Evolutionary conservation across 2,329 filamentous ascomycete species (phyloP), one percentile per base, ranked within the genome.

Genomic region (Hypoxylon sp.): DNA sequence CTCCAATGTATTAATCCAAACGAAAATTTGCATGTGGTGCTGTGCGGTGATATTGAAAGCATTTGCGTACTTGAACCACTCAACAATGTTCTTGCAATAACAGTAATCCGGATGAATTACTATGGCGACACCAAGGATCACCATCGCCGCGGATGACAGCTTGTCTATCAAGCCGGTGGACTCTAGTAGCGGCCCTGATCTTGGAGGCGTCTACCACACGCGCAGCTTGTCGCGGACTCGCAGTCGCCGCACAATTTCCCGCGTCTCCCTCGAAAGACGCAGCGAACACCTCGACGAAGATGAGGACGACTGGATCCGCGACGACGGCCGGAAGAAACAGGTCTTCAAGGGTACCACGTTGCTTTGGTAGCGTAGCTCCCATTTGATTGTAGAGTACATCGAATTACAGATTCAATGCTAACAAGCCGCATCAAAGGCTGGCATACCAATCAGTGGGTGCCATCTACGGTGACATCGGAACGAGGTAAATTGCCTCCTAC

Each of bases 401-500:
- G 3, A 21, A 12, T 25, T 16, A n/a, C 41, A 54, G 16, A 59
- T 21, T 53, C 37, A 11, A 45, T 51, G 58, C 47, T 70, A 27
- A 70, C 53, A 30, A 29, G 23, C 9, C 21, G 19, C 32, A 27
- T 56, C 12, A 66, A n/a, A 78, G 85, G 84, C 81, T 90, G 45
- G 85, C 88, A 23, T 91, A 90, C 73, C 88, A 91, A 76, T 87
- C 85, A 2, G 85, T 84, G 29, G 89, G 89, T 53, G 87, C 90
- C 41, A 91, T 91, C 53, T 91, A 91, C 66, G 89, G 89, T 23
- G 89, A 91, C 69, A 90, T 91, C 72, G 89, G 88, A 61, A 85
- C 82, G 19, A 74, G 72, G 75, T 76, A 47, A 32, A 61, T 55
- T 25, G 21, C 51, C 32, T 8, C 25, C 48, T 4, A 5, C 34